Evolutionary conservation across 768 basidiomycete genomes (phyloP).

Genomic region (Rhodotorula paludigena): DNA sequence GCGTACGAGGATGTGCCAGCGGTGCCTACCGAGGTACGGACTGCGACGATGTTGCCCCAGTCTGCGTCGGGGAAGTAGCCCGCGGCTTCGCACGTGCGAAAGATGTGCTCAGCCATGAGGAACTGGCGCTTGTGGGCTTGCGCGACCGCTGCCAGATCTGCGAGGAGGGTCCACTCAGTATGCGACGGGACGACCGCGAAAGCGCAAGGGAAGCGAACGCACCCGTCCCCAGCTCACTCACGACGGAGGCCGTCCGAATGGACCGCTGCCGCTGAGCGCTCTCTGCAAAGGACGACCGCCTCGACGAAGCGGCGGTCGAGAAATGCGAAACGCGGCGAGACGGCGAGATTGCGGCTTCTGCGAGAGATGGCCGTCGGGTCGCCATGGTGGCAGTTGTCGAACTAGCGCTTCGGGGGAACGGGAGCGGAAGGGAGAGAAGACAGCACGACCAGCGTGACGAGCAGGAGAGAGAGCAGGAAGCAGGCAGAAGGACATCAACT

Average conservation of each 20-base stretch:
- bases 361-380: neutral
- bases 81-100: conserved; percentile 17
- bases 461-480: too few species aligned
- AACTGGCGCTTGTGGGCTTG: conserved; percentile 16
- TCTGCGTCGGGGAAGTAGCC: conserved; percentile 29
- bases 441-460: too few species aligned
- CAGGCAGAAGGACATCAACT: too few species aligned
- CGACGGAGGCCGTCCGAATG: conserved; percentile 1
- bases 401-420: too few species aligned
- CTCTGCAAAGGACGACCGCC: conserved; percentile 2
- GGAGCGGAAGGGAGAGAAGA: too few species aligned
- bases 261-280: conserved; percentile 2
- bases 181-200: too few species aligned
- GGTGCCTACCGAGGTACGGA: conserved; percentile 19
- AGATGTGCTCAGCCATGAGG: conserved; percentile 23
- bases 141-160: conserved; percentile 10
- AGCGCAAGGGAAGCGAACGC: neutral
- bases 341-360: neutral
- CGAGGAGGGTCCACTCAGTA: too few species aligned
- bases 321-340: neutral
- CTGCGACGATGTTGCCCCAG: conserved; percentile 33
- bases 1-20: conserved; percentile 20
- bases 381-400: too few species aligned
- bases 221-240: conserved; percentile 16
- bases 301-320: neutral